A percentile compares a stretch with the other conserved stretches of the same genome.
These are phyloP conservation scores for Hemileccinum impolitum DNA, from an alignment of 768 basidiomycete species.

Conservation along the genomic window DNA sequence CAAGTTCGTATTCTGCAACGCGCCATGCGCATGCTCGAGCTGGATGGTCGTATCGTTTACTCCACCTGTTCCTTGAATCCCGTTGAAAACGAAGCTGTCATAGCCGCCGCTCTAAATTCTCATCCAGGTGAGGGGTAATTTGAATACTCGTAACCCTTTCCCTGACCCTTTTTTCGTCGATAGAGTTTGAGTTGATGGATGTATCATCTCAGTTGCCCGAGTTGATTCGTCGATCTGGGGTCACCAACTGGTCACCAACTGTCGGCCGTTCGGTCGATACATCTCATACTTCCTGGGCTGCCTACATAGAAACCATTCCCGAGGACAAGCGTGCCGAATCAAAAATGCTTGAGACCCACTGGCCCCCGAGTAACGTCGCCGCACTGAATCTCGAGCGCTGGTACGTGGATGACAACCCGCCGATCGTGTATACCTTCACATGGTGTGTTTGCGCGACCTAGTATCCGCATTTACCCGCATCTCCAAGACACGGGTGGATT, in stretches of 20 bases:
- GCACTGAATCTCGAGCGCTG: slow-evolving; percentile 66
- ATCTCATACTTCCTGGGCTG: slow-evolving; percentile 57
- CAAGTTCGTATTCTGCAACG: slow-evolving; percentile 91
- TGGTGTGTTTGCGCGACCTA: slow-evolving; percentile 26
- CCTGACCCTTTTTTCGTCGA: not conserved
- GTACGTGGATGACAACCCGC: slow-evolving; percentile 38
- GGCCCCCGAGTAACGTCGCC: slow-evolving; percentile 70
- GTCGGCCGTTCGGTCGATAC: slow-evolving; percentile 50
- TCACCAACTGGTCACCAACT: slow-evolving; percentile 76
- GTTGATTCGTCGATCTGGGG: slow-evolving; percentile 73
- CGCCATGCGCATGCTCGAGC: slow-evolving; percentile 83
- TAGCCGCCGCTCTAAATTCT: slow-evolving; percentile 74
- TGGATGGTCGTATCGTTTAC: slow-evolving; percentile 89
- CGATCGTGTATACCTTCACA: not conserved
- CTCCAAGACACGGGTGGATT: slow-evolving; percentile 97
- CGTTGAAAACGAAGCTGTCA: slow-evolving; percentile 94
- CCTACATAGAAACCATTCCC: slow-evolving; percentile 50
- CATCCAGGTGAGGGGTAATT: slow-evolving; percentile 51
- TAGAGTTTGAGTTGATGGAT: slow-evolving; percentile 79
- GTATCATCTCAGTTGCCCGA: slow-evolving; percentile 67
- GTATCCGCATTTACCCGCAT: slow-evolving; percentile 90
- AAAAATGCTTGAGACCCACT: slow-evolving; percentile 71
- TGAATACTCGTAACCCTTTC: not conserved
- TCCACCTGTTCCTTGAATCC: slow-evolving; percentile 98
- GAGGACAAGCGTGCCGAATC: slow-evolving; percentile 47